Evolutionary conservation across 257 asterid genomes (phyloP).

Genomic region (Ilex aquifolium): DNA sequence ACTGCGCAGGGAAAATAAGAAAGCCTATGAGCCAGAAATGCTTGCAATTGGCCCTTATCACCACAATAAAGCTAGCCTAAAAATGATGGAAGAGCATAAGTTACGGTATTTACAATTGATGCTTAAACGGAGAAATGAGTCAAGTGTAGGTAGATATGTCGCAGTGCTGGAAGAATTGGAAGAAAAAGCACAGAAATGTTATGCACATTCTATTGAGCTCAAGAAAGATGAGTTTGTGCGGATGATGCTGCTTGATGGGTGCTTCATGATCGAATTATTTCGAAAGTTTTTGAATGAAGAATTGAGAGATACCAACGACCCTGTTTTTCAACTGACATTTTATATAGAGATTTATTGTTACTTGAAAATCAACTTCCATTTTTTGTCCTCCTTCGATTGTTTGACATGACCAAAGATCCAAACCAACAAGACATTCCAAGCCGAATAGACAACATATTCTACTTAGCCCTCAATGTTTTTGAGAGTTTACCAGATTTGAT

Average conservation of each 20-base stretch:
- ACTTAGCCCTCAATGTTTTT: not conserved
- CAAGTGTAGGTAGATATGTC: not conserved
- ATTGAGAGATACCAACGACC: not conserved
- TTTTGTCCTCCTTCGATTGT: not conserved
- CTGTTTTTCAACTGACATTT: not conserved
- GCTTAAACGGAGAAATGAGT: not conserved
- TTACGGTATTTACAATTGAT: not conserved
- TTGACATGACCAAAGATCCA: not conserved
- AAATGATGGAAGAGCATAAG: slow-evolving; percentile 5
- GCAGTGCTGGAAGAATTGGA: not conserved
- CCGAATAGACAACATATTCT: slow-evolving; percentile 1
- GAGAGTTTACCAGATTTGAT: slow-evolving; percentile 1
- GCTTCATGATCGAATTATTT: slow-evolving; percentile 5
- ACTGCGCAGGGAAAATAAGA: not conserved
- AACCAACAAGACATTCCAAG: slow-evolving; percentile 3
- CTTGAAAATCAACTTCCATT: slow-evolving; percentile 4
- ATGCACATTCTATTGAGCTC: not conserved
- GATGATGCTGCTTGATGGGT: slow-evolving; percentile 13
- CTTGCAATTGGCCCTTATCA: slow-evolving; percentile 16
- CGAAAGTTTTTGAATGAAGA: not conserved
- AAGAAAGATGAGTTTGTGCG: not conserved
- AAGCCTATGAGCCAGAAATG: slow-evolving; percentile 10
- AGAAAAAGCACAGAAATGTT: not conserved
- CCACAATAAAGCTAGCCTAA: not conserved
- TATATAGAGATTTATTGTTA: not conserved